A percentile compares a stretch with the other conserved stretches of the same genome.
These are phyloP conservation scores for Pleurotus giganteus DNA, from an alignment of 768 basidiomycete species.

Conservation along the genomic window DNA sequence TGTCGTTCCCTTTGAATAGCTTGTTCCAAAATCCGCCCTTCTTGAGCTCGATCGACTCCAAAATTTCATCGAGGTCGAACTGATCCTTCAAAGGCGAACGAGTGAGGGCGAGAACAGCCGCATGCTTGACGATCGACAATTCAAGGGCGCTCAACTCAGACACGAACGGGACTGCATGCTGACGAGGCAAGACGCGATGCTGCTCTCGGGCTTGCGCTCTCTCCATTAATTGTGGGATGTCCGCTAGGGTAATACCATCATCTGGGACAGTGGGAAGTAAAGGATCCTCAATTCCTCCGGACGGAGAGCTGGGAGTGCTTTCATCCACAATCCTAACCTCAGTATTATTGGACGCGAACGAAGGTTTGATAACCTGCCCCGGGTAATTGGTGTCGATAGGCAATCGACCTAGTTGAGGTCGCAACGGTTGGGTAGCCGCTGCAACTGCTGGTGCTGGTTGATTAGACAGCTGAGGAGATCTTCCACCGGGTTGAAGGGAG, in stretches of 20 bases:
- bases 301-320: conserved; percentile 67
- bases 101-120: conserved; percentile 77
- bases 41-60: conserved; percentile 90
- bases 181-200: conserved; percentile 76
- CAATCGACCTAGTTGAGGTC: conserved; percentile 38
- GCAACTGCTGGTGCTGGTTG: conserved; percentile 26
- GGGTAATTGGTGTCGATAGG: conserved; percentile 36
- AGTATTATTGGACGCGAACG: conserved; percentile 76
- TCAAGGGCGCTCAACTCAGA: conserved; percentile 84
- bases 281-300: conserved; percentile 42
- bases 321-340: conserved; percentile 91
- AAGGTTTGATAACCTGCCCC: conserved; percentile 59
- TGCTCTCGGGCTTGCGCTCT: conserved; percentile 89
- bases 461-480: conserved; percentile 22
- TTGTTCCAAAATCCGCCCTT: conserved; percentile 97
- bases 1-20: conserved; percentile 82
- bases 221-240: conserved; percentile 91
- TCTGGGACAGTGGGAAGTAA: conserved; percentile 41
- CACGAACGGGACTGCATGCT: conserved; percentile 78
- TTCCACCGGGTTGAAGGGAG: conserved; percentile 31
- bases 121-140: conserved; percentile 88
- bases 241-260: conserved; percentile 88
- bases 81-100: conserved; percentile 77
- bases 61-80: conserved; percentile 87
- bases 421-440: conserved; percentile 24